phyloP scores from a whole-genome alignment of 2,329 filamentous ascomycete species.

The Stylonectria norvegica region DNA sequence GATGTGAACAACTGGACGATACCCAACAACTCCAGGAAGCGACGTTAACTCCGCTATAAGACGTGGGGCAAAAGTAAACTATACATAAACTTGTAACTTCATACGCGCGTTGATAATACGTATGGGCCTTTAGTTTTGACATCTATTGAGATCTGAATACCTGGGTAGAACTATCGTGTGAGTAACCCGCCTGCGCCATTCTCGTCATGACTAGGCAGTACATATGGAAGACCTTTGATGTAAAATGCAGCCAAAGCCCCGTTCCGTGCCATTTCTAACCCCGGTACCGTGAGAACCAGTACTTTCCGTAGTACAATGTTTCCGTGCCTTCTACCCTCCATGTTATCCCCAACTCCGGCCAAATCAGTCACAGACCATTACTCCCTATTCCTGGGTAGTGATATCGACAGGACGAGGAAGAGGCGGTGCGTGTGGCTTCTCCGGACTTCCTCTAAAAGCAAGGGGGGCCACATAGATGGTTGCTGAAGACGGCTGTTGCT shows the following conservation, averaged over 20 bases:
- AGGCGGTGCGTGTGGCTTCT: conserved; percentile 45
- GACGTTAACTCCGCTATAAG: conserved; percentile 7
- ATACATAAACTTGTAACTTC: conserved; percentile 10
- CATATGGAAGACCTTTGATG: no score
- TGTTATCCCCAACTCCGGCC: conserved; percentile 25
- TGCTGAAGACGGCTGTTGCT: conserved; percentile 28
- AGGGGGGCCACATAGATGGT: conserved; percentile 43
- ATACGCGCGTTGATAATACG: no score
- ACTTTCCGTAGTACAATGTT: conserved; percentile 12
- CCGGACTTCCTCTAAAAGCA: conserved; percentile 60
- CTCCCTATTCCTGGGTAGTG: conserved; percentile 26
- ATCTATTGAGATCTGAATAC: no score
- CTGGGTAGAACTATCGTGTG: no score
- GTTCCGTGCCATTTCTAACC: conserved; percentile 2
- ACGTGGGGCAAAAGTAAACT: conserved; percentile 1
- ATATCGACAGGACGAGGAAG: conserved; percentile 31
- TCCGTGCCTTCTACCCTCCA: conserved; percentile 22
- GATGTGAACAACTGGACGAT: conserved; percentile 86
- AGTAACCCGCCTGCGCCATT: no score
- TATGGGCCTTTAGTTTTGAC: no score
- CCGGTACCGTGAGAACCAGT: no score
- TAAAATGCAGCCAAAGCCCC: conserved; percentile 3
- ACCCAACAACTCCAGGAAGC: conserved; percentile 38
- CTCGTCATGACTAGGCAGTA: no score
- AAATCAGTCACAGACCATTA: conserved; percentile 16